phyloP scores from a whole-genome alignment of 352 stramenopile genomes.

The Globisporangium paddicum region DNA sequence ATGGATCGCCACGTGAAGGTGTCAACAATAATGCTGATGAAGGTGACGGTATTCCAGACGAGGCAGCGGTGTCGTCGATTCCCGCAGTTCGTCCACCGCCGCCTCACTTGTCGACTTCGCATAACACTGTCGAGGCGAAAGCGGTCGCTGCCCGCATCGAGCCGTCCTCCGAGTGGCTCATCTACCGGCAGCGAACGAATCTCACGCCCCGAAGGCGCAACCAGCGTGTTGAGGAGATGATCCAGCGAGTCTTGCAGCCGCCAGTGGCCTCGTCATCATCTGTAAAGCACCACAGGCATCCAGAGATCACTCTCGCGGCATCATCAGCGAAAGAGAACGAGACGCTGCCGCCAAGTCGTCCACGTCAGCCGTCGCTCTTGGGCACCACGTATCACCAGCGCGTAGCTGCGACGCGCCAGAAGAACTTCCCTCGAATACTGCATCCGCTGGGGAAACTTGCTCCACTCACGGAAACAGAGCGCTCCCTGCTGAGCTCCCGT shows the following conservation, averaged over 20 bases:
- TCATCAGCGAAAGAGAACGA: conserved; percentile 12
- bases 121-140: conserved; percentile 14
- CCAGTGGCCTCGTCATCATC: background rate
- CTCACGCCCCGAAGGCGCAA: conserved; percentile 34
- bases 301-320: background rate
- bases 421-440: conserved; percentile 2
- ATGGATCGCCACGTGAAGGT: background rate
- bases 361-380: conserved; percentile 25
- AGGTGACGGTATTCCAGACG: background rate
- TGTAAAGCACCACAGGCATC: background rate
- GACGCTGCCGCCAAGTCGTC: conserved; percentile 12
- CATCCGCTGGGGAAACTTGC: conserved; percentile 12
- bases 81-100: background rate
- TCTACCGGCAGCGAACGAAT: conserved; percentile 46
- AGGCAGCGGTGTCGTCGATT: background rate
- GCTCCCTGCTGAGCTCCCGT: conserved; percentile 21
- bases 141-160: conserved; percentile 20
- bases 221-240: conserved; percentile 38
- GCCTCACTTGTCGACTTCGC: background rate
- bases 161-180: conserved; percentile 52
- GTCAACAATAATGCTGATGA: background rate
- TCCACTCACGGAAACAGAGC: conserved; percentile 26
- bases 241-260: conserved; percentile 21
- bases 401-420: conserved; percentile 20
- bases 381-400: conserved; percentile 37